Evolutionary conservation across 306 rosid species (phyloP).

Genomic region (Phaseolus lunatus): DNA sequence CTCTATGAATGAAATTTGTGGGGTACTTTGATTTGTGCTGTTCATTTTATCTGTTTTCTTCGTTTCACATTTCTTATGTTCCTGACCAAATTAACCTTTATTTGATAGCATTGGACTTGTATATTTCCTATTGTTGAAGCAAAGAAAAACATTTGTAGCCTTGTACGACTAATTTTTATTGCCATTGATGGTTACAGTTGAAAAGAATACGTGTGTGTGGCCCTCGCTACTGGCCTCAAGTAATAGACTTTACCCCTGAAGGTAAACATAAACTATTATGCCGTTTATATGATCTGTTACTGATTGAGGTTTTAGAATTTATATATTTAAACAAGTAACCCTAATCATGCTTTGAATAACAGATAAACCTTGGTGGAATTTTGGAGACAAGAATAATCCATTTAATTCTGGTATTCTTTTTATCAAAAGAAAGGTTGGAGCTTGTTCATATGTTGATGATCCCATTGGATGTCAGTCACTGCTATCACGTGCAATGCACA

Average conservation of each 20-base stretch:
- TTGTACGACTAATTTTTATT: conserved; percentile 39
- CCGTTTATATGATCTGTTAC: conserved; percentile 34
- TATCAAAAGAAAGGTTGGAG: conserved; percentile 95
- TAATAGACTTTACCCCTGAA: conserved; percentile 78
- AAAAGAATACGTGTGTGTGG: conserved; percentile 86
- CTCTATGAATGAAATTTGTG: conserved; percentile 35
- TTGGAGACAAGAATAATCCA: conserved; percentile 82
- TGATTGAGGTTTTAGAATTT: conserved; percentile 26
- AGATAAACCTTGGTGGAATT: conserved; percentile 97
- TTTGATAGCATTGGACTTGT: conserved; percentile 42
- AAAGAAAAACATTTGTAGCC: conserved; percentile 32
- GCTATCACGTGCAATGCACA: conserved; percentile 95
- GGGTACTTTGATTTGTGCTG: conserved; percentile 35
- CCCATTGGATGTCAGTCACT: conserved; percentile 96
- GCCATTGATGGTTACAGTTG: conserved; percentile 64
- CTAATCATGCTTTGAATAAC: conserved; percentile 42
- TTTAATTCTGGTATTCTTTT: conserved; percentile 89
- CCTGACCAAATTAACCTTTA: conserved; percentile 7
- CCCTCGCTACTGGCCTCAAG: conserved; percentile 97
- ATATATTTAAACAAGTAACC: conserved; percentile 34
- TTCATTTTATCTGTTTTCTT: conserved; percentile 10
- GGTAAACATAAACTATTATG: conserved; percentile 57
- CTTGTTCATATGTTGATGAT: conserved; percentile 98
- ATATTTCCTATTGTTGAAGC: conserved; percentile 34
- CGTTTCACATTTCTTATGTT: not conserved